These are phyloP conservation scores for Kurtzmaniella fragi DNA, from an alignment of 805 yeast species.

Conservation along the genomic window DNA sequence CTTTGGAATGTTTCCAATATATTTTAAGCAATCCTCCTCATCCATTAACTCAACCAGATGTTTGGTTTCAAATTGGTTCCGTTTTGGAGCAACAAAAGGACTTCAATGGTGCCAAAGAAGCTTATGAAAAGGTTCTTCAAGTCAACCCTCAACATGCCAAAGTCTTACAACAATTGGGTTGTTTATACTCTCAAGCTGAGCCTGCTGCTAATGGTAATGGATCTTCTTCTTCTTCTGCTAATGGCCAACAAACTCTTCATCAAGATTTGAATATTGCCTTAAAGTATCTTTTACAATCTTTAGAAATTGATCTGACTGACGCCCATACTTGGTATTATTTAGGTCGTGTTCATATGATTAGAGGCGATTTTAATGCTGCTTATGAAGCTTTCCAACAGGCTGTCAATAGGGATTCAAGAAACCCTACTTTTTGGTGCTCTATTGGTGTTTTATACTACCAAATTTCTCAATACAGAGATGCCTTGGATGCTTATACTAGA, in stretches of 20 bases:
- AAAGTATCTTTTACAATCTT: constrained; percentile 74
- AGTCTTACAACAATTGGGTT: constrained; percentile 92
- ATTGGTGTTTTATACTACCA: constrained; percentile 95
- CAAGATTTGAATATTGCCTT: constrained; percentile 79
- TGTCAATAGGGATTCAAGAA: constrained; percentile 91
- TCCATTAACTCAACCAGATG: constrained; percentile 93
- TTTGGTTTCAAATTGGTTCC: constrained; percentile 97
- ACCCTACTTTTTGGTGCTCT: constrained; percentile 97
- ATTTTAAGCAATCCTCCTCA: constrained; percentile 89
- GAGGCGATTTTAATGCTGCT: constrained; percentile 91
- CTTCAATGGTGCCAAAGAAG: constrained; percentile 87
- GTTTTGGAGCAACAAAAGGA: constrained; percentile 93
- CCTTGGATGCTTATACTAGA: constrained; percentile 94
- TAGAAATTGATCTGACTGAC: constrained; percentile 84
- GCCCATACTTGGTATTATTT: constrained; percentile 97
- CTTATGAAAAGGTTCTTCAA: constrained; percentile 86
- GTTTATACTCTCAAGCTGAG: constrained; percentile 74
- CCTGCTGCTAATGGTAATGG: constrained; percentile 11
- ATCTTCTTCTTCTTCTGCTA: constrained; percentile 13
- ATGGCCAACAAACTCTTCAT: constrained; percentile 54
- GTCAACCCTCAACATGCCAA: constrained; percentile 94
- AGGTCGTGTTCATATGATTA: constrained; percentile 95
- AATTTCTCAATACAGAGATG: constrained; percentile 93
- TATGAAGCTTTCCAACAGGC: constrained; percentile 99
- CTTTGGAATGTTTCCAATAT: constrained; percentile 92